Conservation (phyloP, 352 stramenopile species). For the Salisapilia sapeloensis region DNA sequence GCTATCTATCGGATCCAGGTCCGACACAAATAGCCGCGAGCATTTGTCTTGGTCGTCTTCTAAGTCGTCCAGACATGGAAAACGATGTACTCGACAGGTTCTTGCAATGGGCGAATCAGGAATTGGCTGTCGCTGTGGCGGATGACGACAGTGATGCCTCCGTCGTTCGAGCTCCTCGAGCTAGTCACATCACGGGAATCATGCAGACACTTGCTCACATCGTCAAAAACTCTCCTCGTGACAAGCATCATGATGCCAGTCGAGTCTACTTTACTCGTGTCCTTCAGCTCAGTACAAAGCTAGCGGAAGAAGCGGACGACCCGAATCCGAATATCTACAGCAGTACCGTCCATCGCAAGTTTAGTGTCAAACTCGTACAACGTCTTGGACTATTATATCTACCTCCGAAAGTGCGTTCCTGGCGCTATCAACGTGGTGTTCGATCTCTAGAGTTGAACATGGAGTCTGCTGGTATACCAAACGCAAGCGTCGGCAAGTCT, state of each 20-base stretch:
- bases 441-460: slow-evolving; percentile 89
- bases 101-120: slow-evolving; percentile 68
- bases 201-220: slow-evolving; percentile 69
- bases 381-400: slow-evolving; percentile 90
- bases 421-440: slow-evolving; percentile 91
- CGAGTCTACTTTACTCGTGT: slow-evolving; percentile 57
- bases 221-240: slow-evolving; percentile 54
- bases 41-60: slow-evolving; percentile 86
- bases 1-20: slow-evolving; percentile 68
- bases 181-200: slow-evolving; percentile 68
- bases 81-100: slow-evolving; percentile 81
- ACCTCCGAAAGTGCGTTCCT: slow-evolving; percentile 86
- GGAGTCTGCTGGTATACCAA: slow-evolving; percentile 16
- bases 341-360: slow-evolving; percentile 83
- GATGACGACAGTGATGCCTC: slow-evolving; percentile 4
- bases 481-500: not conserved
- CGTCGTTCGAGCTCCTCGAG: slow-evolving; percentile 30
- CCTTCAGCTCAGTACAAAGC: slow-evolving; percentile 43
- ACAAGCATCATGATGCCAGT: slow-evolving; percentile 49
- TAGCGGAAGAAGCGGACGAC: slow-evolving; percentile 26
- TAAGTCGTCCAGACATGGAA: slow-evolving; percentile 94
- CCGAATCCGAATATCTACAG: slow-evolving; percentile 12
- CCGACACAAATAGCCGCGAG: slow-evolving; percentile 85
- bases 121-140: slow-evolving; percentile 11
- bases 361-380: slow-evolving; percentile 95